Evolutionary conservation across 2,329 filamentous ascomycete species (phyloP), one percentile per base, ranked within the genome.

Genomic region (Trichoderma polysporum): DNA sequence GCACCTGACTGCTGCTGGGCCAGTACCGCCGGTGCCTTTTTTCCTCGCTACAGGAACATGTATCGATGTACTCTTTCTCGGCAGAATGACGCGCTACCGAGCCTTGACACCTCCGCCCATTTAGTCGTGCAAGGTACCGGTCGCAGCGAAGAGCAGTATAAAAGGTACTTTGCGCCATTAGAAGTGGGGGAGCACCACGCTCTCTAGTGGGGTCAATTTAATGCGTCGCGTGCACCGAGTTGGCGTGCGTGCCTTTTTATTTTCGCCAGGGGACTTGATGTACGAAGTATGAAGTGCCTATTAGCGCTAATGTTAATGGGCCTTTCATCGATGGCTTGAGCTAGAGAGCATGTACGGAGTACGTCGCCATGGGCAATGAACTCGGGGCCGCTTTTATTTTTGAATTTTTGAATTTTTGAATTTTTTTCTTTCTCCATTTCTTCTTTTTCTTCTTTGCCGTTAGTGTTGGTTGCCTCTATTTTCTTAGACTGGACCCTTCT

Each of bases 81-180:
- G 39, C 53, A 58, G 41, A 58, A 66, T 66, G 62, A 66, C 62
- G 62, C 62, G 62, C 62, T 66, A 58, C 62, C 62, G 60, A n/a
- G 13, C 37, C 37, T 63, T 56, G 60, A 56, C 37, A 54, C 31
- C 31, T 17, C 58, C 39, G 39, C 19, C 25, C 45, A 49, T 29
- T 50, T 50, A 5, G 47, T 15, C 47, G 47, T 50, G 13, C 31
- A 19, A 52, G 27, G 60, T 54, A 54, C 49, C 33, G 29, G 19
- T 12, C 29, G 10, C 58, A 17, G 58, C 15, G 7, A 17, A 19
- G 0, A 19, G 15, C 41, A 22, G 45, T 29, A 37, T 15, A 22
- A 29, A 17, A 50, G 53, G 33, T 61, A 61, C 58, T 19, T 56
- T 33, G 35, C 35, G 35, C 54, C 54, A 27, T 47, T 12, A 35